Conservation (phyloP, 2,329 filamentous ascomycete genomes). For the Plectosphaerella plurivora region DNA sequence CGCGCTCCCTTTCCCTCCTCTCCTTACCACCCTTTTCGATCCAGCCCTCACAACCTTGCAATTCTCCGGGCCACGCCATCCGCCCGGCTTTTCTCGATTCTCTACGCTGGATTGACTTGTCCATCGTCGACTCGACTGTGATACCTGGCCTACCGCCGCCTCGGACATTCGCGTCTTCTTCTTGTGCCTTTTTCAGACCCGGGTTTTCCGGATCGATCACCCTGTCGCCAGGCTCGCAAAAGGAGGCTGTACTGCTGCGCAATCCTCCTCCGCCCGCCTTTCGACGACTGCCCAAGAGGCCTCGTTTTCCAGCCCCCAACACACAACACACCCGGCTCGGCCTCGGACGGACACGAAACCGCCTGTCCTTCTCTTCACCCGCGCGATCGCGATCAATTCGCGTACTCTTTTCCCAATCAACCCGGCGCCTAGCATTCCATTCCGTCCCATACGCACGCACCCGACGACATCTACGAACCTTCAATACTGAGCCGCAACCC, state of each 20-base stretch:
- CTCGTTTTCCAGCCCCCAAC: neutral
- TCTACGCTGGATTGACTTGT: too few species aligned
- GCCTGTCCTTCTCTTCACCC: too few species aligned
- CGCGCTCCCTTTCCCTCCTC: constrained; percentile 3
- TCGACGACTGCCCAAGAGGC: constrained; percentile 3
- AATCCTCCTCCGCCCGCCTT: constrained; percentile 8
- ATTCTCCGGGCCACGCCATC: neutral
- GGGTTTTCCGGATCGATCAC: too few species aligned
- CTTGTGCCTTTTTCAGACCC: neutral
- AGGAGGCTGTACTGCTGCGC: constrained; percentile 11
- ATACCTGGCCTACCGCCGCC: neutral
- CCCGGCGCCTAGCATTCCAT: neutral
- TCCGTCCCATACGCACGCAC: too few species aligned
- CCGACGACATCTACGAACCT: too few species aligned
- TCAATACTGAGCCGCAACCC: too few species aligned
- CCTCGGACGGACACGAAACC: too few species aligned
- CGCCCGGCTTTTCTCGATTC: too few species aligned
- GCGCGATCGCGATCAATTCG: too few species aligned
- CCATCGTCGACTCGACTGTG: too few species aligned
- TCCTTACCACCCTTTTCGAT: neutral
- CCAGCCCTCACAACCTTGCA: neutral
- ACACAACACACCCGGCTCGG: too few species aligned
- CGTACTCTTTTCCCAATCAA: neutral
- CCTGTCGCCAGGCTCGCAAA: neutral
- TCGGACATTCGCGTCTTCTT: neutral